phyloP scores from a whole-genome alignment of 305 asterid genomes.

The Fraxinus floribunda region DNA sequence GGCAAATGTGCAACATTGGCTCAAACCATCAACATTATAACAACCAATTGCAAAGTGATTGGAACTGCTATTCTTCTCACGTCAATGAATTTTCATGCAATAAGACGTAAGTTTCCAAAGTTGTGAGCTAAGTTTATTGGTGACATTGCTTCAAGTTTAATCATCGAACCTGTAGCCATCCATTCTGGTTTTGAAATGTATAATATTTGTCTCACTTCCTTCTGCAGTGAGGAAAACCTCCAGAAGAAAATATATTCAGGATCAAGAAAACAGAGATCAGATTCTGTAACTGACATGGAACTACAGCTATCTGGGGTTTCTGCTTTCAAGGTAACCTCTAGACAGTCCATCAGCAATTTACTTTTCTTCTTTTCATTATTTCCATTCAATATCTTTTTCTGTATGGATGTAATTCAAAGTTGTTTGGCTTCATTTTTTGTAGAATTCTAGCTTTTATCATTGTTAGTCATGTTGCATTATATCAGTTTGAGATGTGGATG shows the following conservation, averaged over 20 bases:
- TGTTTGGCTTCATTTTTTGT: background rate
- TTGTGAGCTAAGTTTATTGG: background rate
- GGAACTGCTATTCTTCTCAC: background rate
- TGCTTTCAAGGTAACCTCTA: slow-evolving; percentile 21
- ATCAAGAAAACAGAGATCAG: slow-evolving; percentile 13
- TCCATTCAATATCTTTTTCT: background rate
- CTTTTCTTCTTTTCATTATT: background rate
- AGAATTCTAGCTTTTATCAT: background rate
- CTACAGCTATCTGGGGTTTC: slow-evolving; percentile 1
- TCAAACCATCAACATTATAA: slow-evolving; percentile 18
- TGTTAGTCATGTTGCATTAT: background rate
- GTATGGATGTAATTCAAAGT: background rate
- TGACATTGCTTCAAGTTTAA: slow-evolving; percentile 18
- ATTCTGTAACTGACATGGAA: slow-evolving; percentile 14
- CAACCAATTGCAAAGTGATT: background rate
- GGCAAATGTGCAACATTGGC: background rate
- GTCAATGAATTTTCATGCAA: slow-evolving; percentile 8
- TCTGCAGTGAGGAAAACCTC: slow-evolving; percentile 27
- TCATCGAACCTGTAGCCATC: background rate
- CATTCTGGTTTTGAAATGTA: background rate
- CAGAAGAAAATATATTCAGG: background rate
- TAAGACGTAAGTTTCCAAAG: slow-evolving; percentile 9
- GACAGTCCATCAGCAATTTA: slow-evolving; percentile 10
- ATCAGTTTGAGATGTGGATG: slow-evolving; percentile 3
- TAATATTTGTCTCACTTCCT: slow-evolving; percentile 12